Base-by-base conservation (phyloP, 2,329 filamentous ascomycete species). In the Fusarium brachygibbosum region DNA sequence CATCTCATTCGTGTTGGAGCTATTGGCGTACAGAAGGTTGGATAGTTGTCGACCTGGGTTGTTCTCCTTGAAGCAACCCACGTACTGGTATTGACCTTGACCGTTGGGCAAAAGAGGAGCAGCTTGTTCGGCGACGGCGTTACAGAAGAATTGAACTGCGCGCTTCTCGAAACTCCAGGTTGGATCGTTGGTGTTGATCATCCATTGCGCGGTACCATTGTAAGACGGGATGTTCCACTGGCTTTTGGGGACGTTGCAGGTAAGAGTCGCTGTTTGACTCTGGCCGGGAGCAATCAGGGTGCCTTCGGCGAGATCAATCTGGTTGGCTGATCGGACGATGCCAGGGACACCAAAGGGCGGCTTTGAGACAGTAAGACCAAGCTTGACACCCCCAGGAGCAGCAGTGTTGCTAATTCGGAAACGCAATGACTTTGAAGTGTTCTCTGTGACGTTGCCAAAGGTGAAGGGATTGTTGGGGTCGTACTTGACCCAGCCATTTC, bases 281-380 rank as follows among this genome's bases (percentile, higher is more conserved):
- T 87, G 73, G 1, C 85, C 85, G 0, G 85, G 82, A 0, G 77
- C 75, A 1, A 89, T 76, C 2, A 79, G 76, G 0, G 84, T 86
- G 4, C 87, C 87, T 70, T 90, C 87, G 0, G 84, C 86, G 2
- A 89, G 82, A 48, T 88, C 87, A 11, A 87, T 80, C 19, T 84
- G 81, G 72, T 89, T 90, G 14, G 79, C 81, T 1, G 86, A 84
- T 21, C 82, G 80, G 38, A 89, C 82, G 23, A 88, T 82, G 4
- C 86, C 84, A n/a, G 77, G 69, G 4, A 86, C 79, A 16, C 86
- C 86, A 54, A 86, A 88, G 0, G 87, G 87, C 6, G 87, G 86
- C 72, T 90, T 90, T 0, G 87, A 89, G 4, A 90, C 86, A 0
- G 87, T 88, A 16, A 89, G 76, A 0, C 83, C 86, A 2, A 89